phyloP scores from a whole-genome alignment of 495 filamentous ascomycete genomes.

The Monascus purpureus region DNA sequence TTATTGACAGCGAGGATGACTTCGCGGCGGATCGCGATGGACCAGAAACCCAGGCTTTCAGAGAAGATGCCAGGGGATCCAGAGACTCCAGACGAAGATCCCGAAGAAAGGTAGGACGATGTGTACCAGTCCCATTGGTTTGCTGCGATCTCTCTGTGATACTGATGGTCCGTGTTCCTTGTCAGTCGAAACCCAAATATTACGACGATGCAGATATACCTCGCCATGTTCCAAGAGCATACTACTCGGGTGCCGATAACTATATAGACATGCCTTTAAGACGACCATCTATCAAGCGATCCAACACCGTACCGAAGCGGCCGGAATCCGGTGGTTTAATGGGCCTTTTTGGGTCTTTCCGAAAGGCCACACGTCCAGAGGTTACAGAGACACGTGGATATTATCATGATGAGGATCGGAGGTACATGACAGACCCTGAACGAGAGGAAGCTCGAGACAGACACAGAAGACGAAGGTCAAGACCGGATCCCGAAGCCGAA shows the following conservation, averaged over 20 bases:
- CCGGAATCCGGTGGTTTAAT: slow-evolving; percentile 32
- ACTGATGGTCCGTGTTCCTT: background rate
- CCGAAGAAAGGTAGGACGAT: slow-evolving; percentile 23
- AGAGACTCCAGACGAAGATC: slow-evolving; percentile 23
- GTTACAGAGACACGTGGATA: slow-evolving; percentile 24
- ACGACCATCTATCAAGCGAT: slow-evolving; percentile 41
- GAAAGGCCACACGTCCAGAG: slow-evolving; percentile 23
- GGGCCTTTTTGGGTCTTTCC: slow-evolving; percentile 33
- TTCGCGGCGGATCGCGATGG: slow-evolving; percentile 40
- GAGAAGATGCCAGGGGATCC: slow-evolving; percentile 19
- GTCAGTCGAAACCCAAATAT: slow-evolving; percentile 10
- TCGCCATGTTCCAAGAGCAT: slow-evolving; percentile 17
- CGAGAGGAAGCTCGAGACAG: slow-evolving; percentile 31
- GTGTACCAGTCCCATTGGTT: background rate
- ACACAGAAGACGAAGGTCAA: slow-evolving; percentile 24
- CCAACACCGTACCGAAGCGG: slow-evolving; percentile 30
- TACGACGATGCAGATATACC: slow-evolving; percentile 22
- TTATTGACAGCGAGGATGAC: slow-evolving; percentile 44
- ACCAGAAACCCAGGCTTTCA: slow-evolving; percentile 27
- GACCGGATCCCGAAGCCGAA: slow-evolving; percentile 29
- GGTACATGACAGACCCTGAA: slow-evolving; percentile 23
- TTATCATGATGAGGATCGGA: slow-evolving; percentile 22
- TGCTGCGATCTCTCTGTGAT: slow-evolving; percentile 2
- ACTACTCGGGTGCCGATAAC: slow-evolving; percentile 40
- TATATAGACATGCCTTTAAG: no score